Percentiles rank a stretch among this genome's conserved stretches.
These are phyloP conservation scores for Coprinopsis sp. DNA, from an alignment of 768 basidiomycete species.

Conservation along the genomic window DNA sequence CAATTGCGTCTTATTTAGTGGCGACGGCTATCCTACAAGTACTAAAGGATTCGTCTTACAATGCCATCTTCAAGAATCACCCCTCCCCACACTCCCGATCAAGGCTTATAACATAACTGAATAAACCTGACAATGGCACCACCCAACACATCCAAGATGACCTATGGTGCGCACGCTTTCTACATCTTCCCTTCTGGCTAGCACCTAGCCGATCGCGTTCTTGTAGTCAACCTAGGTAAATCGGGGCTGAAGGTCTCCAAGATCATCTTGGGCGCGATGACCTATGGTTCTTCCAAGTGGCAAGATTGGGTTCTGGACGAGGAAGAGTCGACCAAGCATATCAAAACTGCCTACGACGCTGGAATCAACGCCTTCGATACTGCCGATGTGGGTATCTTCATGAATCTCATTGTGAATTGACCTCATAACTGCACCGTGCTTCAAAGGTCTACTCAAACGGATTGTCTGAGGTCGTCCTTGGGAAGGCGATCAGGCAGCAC, in stretches of 20 bases:
- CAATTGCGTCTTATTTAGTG: too few relatives aligned
- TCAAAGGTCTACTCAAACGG: conserved; percentile 61
- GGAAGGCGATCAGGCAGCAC: conserved; percentile 65
- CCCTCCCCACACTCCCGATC: too few relatives aligned
- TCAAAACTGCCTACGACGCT: conserved; percentile 54
- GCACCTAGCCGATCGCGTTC: not conserved
- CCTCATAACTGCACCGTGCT: not conserved
- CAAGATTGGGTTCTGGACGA: conserved; percentile 43
- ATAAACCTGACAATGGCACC: too few relatives aligned
- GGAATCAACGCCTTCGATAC: conserved; percentile 64
- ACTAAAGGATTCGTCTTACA: too few relatives aligned
- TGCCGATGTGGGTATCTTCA: conserved; percentile 32
- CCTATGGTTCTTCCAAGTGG: conserved; percentile 52
- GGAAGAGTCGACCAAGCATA: conserved; percentile 47
- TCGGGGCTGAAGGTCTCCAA: conserved; percentile 62
- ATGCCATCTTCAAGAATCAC: too few relatives aligned
- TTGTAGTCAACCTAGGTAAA: conserved; percentile 42
- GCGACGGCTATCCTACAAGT: too few relatives aligned
- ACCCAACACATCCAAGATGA: too few relatives aligned
- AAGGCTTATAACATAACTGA: too few relatives aligned
- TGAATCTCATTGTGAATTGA: not conserved
- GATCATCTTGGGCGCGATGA: conserved; percentile 62
- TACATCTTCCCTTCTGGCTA: not conserved
- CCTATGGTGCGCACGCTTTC: not conserved
- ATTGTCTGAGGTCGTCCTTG: conserved; percentile 59